phyloP scores from a whole-genome alignment of 306 rosid genomes.

The Cotoneaster glaucophyllus region DNA sequence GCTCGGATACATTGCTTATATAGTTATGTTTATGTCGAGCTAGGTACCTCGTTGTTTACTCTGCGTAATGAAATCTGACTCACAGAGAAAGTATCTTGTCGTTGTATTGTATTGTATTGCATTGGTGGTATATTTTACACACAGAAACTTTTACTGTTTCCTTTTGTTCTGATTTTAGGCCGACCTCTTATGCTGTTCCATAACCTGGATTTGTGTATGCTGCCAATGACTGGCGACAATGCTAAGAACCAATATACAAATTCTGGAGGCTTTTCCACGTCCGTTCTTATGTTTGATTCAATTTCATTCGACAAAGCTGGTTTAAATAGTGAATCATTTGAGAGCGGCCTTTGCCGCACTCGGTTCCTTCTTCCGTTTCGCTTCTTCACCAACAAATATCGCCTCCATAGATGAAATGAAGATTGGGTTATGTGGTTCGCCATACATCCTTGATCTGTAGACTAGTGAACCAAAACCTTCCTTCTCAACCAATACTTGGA shows the following conservation, averaged over 20 bases:
- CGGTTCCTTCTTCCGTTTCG: too few species aligned
- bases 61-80: too few species aligned
- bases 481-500: too few species aligned
- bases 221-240: slow-evolving; percentile 44
- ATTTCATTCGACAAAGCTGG: slow-evolving; percentile 71
- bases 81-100: too few species aligned
- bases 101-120: background rate
- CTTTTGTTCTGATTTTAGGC: slow-evolving; percentile 31
- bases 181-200: slow-evolving; percentile 60
- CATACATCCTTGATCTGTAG: too few species aligned
- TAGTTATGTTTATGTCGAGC: too few species aligned
- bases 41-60: too few species aligned
- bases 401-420: too few species aligned
- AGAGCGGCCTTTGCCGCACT: background rate
- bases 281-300: slow-evolving; percentile 77
- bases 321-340: slow-evolving; percentile 49
- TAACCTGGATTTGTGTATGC: slow-evolving; percentile 62
- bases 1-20: too few species aligned
- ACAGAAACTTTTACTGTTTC: background rate
- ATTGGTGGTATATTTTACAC: background rate
- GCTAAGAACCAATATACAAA: slow-evolving; percentile 62
- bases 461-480: too few species aligned
- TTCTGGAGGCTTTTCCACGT: slow-evolving; percentile 74
- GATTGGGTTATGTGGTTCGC: too few species aligned
- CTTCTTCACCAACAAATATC: too few species aligned